Evolutionary conservation across 2,329 filamentous ascomycete genomes (phyloP).

Genomic region (Whalleya microplaca): DNA sequence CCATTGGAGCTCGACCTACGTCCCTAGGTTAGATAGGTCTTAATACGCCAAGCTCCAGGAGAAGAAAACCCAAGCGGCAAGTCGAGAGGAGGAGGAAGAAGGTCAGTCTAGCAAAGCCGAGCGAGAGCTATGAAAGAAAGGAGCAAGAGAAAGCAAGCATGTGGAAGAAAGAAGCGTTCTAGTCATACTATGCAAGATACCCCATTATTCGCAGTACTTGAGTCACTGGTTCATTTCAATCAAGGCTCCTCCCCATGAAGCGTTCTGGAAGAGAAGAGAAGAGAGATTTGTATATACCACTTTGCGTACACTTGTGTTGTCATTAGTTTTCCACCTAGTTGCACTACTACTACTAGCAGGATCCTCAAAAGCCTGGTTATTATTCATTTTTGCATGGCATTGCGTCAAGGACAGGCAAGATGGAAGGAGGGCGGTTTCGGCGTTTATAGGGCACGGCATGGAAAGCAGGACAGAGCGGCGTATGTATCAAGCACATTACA

Average conservation of each 20-base stretch:
- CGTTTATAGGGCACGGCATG: no score
- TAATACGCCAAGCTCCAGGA: neutral
- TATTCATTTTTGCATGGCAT: no score
- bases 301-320: neutral
- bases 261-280: neutral
- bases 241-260: no score
- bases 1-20: neutral
- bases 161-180: neutral
- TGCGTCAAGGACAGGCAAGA: no score
- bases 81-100: conserved; percentile 20
- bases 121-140: conserved; percentile 4
- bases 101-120: no score
- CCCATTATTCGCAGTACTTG: neutral
- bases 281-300: conserved; percentile 5
- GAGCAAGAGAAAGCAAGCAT: conserved; percentile 23
- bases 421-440: conserved; percentile 1
- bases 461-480: no score
- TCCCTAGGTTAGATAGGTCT: no score
- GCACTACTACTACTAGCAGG: no score
- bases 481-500: no score
- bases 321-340: no score
- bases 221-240: no score
- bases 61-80: conserved; percentile 18
- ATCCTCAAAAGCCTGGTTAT: no score
- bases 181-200: neutral